A percentile compares a stretch with the other conserved stretches of the same genome.
These are phyloP conservation scores for Scheffersomyces insectosa DNA, from an alignment of 1,139 yeast species.

Conservation along the genomic window DNA sequence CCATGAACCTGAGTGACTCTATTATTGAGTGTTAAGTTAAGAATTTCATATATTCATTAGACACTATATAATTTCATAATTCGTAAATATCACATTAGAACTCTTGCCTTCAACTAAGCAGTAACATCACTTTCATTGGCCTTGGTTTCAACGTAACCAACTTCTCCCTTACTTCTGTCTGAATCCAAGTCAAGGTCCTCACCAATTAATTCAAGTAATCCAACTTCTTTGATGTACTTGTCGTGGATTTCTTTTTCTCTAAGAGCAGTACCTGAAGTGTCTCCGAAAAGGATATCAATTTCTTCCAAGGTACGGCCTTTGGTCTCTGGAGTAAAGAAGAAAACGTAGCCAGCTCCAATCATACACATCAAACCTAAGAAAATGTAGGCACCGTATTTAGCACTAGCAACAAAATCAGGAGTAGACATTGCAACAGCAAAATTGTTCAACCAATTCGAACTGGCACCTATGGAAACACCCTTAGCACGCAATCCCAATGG, in stretches of 20 bases:
- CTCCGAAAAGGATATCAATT: conserved; percentile 25
- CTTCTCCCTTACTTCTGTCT: background rate
- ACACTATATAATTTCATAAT: too few relatives aligned
- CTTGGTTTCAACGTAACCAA: background rate
- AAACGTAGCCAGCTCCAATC: conserved; percentile 50
- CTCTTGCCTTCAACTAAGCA: too few relatives aligned
- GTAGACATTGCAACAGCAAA: conserved; percentile 52
- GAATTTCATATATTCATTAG: too few relatives aligned
- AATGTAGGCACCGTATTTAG: conserved; percentile 46
- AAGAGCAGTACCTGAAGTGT: too few relatives aligned
- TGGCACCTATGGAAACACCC: conserved; percentile 48
- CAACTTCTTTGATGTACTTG: too few relatives aligned
- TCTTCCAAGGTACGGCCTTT: conserved; percentile 51
- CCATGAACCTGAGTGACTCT: too few relatives aligned
- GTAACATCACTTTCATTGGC: too few relatives aligned
- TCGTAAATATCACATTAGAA: too few relatives aligned
- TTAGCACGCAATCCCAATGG: conserved; percentile 27
- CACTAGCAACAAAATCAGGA: conserved; percentile 40
- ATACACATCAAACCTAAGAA: conserved; percentile 44
- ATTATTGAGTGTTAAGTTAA: too few relatives aligned
- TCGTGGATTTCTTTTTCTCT: too few relatives aligned
- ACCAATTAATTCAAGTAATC: too few relatives aligned
- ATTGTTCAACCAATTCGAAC: conserved; percentile 49
- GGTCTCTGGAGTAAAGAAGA: conserved; percentile 51
- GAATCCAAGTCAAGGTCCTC: too few relatives aligned